A percentile compares a stretch with the other conserved stretches of the same genome.
Conservation (phyloP, 441 rosid genomes). For the Arabidopsis hybrid region DNA sequence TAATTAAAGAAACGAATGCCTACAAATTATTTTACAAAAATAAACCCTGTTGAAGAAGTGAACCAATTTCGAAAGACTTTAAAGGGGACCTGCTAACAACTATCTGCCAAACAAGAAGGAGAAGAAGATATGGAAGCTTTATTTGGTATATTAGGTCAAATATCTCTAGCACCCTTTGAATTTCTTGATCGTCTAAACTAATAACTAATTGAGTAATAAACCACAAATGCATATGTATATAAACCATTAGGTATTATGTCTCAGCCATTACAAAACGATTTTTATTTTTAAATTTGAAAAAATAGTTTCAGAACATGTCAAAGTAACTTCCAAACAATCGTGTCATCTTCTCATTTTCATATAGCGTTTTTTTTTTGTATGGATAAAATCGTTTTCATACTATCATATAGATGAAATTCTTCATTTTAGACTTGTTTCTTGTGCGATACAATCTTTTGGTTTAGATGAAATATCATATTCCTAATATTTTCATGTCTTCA, state of each 20-base stretch:
- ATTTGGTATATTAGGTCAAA: constrained; percentile 35
- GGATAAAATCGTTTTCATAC: no score
- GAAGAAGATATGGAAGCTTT: constrained; percentile 32
- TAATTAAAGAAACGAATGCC: not conserved
- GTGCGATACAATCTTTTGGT: not conserved
- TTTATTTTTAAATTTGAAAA: not conserved
- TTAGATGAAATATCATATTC: not conserved
- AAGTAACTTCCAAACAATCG: constrained; percentile 2
- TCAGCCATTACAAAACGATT: not conserved
- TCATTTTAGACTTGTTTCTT: not conserved
- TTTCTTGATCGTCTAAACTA: constrained; percentile 19
- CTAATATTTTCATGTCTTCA: not conserved
- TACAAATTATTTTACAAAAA: not conserved
- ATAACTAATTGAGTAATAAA: not conserved
- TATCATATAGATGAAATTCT: not conserved
- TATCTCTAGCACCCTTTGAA: constrained; percentile 18
- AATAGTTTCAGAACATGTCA: not conserved
- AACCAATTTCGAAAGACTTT: constrained; percentile 11
- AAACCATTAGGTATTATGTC: constrained; percentile 1
- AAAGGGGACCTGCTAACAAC: constrained; percentile 33
- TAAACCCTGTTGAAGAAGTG: constrained; percentile 18
- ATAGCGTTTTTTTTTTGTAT: no score
- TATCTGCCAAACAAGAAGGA: constrained; percentile 22
- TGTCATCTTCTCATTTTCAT: not conserved
- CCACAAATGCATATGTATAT: not conserved